These are phyloP conservation scores for Dichotomopilus funicola DNA, from an alignment of 2,329 filamentous ascomycete genomes.

Conservation along the genomic window DNA sequence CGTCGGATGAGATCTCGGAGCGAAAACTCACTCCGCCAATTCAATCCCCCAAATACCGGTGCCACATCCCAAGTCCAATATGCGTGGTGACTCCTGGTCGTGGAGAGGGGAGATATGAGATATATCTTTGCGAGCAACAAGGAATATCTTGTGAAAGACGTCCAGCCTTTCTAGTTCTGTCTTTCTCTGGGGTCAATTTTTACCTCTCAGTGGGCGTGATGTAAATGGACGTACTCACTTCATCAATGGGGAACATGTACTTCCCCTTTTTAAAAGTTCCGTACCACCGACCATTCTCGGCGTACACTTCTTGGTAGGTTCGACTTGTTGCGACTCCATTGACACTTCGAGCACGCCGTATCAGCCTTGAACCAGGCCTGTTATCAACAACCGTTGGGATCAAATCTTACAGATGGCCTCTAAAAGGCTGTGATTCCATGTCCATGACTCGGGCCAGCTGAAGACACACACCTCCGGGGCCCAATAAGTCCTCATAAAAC, in stretches of 20 bases:
- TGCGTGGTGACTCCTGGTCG: conserved; percentile 21
- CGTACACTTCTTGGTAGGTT: conserved; percentile 31
- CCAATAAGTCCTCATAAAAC: conserved; percentile 1
- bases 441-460: conserved; percentile 5
- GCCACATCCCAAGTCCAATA: conserved; percentile 71
- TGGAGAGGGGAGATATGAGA: conserved; percentile 30
- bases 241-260: conserved; percentile 73
- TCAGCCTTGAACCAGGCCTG: conserved; percentile 1
- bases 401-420: conserved; percentile 11
- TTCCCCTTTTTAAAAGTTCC: conserved; percentile 60
- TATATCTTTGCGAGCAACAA: conserved; percentile 51
- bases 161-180: conserved; percentile 72
- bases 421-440: conserved; percentile 12
- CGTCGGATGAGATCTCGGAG: no score
- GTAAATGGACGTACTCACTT: conserved; percentile 41
- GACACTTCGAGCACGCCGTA: background rate
- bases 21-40: conserved; percentile 62
- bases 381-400: background rate
- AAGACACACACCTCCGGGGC: background rate
- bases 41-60: conserved; percentile 90
- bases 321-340: background rate
- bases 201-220: background rate
- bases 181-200: conserved; percentile 33
- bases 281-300: conserved; percentile 64
- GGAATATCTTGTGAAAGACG: conserved; percentile 73